These are phyloP conservation scores for Pythium vanterpoolii DNA, from an alignment of 352 stramenopile genomes.

Conservation along the genomic window DNA sequence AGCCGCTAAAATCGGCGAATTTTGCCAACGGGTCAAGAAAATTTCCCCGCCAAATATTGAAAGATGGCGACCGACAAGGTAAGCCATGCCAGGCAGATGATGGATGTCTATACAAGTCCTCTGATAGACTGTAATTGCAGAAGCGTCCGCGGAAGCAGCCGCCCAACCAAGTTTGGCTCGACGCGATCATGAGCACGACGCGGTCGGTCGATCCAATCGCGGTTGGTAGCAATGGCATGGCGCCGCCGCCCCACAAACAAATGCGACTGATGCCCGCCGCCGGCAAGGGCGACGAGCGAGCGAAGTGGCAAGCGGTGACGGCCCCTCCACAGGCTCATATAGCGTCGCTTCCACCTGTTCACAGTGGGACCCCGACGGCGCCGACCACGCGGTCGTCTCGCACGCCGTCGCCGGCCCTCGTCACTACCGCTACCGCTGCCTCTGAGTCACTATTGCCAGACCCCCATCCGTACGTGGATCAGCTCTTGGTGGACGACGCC, in stretches of 20 bases:
- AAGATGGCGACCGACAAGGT: not conserved
- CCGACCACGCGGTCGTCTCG: not conserved
- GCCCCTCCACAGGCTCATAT: too few species aligned
- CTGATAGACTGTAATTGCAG: not conserved
- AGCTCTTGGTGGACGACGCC: slow-evolving; percentile 36
- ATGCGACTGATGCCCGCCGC: not conserved
- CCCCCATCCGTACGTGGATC: slow-evolving; percentile 9
- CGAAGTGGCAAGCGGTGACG: not conserved
- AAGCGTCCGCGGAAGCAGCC: slow-evolving; percentile 28
- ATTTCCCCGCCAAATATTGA: not conserved
- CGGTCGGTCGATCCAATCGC: slow-evolving; percentile 26
- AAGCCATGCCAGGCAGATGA: not conserved
- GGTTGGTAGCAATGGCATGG: not conserved
- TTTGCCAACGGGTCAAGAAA: not conserved
- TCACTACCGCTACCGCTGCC: not conserved
- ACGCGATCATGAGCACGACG: slow-evolving; percentile 71
- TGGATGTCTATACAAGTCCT: not conserved
- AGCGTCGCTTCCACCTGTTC: too few species aligned
- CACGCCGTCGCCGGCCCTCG: slow-evolving; percentile 13
- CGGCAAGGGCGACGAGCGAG: not conserved
- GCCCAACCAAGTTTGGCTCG: slow-evolving; percentile 64
- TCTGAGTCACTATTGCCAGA: not conserved
- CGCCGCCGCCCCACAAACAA: slow-evolving; percentile 6
- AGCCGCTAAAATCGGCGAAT: not conserved
- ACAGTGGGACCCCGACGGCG: too few species aligned